Evolutionary conservation across 1,284 basidiomycete genomes (phyloP).

Genomic region (Ustilago sp.): DNA sequence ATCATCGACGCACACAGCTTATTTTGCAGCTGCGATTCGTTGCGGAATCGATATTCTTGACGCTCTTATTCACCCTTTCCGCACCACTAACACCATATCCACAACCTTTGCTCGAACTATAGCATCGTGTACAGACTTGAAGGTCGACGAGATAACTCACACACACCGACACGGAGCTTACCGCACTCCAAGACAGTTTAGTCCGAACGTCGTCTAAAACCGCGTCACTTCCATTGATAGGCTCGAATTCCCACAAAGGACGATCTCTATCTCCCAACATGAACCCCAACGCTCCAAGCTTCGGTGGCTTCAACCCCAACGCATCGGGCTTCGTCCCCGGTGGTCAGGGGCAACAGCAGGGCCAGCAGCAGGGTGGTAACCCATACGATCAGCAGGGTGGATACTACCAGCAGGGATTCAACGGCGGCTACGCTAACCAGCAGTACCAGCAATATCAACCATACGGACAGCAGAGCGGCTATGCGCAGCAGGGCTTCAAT

Average conservation of each 20-base stretch:
- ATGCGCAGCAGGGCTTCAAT: constrained; percentile 40
- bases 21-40: constrained; percentile 5
- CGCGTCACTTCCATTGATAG: not conserved
- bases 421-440: constrained; percentile 42
- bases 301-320: constrained; percentile 66
- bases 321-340: constrained; percentile 66
- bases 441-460: constrained; percentile 39
- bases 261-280: constrained; percentile 24
- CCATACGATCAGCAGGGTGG: constrained; percentile 47
- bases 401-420: constrained; percentile 55
- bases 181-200: not conserved
- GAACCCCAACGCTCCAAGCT: constrained; percentile 69
- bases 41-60: not conserved
- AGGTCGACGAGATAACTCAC: not conserved
- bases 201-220: not conserved
- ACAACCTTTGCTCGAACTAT: constrained; percentile 6
- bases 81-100: constrained; percentile 8
- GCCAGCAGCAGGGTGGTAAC: constrained; percentile 45
- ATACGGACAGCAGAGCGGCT: constrained; percentile 37
- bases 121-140: constrained; percentile 1
- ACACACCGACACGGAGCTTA: not conserved
- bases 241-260: not conserved
- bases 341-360: constrained; percentile 44
- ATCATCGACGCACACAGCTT: constrained; percentile 20
- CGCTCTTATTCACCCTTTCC: not conserved